phyloP scores from a whole-genome alignment of 345 rosid species.

The Sisymbrium altissimum region DNA sequence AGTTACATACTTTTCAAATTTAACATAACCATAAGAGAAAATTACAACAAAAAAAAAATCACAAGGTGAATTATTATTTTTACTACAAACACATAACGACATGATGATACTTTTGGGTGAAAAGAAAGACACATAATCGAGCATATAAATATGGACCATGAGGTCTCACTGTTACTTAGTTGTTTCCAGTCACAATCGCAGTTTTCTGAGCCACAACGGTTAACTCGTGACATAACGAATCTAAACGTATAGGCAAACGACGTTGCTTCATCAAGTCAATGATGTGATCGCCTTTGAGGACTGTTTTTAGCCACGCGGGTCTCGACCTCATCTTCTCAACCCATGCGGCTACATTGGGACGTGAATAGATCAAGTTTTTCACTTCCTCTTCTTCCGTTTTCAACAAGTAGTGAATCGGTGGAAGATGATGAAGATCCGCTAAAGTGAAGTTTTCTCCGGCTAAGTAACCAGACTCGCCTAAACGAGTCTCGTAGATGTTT shows the following conservation, averaged over 20 bases:
- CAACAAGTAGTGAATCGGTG: constrained; percentile 8
- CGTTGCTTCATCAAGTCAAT: constrained; percentile 15
- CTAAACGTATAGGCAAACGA: not conserved
- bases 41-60: not conserved
- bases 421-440: constrained; percentile 25
- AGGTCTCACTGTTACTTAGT: not conserved
- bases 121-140: not conserved
- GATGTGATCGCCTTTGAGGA: not conserved
- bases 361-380: not conserved
- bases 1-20: too few relatives aligned
- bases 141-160: not conserved
- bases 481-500: constrained; percentile 42
- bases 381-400: not conserved
- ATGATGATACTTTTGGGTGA: not conserved
- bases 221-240: not conserved
- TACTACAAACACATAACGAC: not conserved
- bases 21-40: not conserved
- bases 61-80: not conserved
- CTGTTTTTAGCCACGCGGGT: constrained; percentile 12
- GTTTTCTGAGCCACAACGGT: not conserved
- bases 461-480: constrained; percentile 20
- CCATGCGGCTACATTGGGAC: constrained; percentile 14
- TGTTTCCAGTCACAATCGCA: not conserved
- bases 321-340: constrained; percentile 7
- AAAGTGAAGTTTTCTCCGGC: constrained; percentile 16